Percentiles rank a stretch among this genome's conserved stretches.
These are phyloP conservation scores for Raddia distichophylla DNA, from an alignment of 176 grass and related monocot species.

Conservation along the genomic window DNA sequence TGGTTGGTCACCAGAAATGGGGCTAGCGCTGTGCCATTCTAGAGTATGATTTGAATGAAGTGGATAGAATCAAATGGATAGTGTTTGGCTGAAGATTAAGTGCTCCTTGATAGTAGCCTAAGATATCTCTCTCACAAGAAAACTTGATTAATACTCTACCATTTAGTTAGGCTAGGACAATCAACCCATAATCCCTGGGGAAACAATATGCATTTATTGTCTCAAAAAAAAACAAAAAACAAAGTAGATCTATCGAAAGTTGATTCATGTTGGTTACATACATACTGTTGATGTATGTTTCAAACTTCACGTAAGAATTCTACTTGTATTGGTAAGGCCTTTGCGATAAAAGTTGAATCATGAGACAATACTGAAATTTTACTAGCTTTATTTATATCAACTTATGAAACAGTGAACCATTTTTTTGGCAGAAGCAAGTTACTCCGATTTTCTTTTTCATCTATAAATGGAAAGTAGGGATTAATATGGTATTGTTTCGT, in stretches of 20 bases:
- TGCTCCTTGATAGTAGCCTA: neutral
- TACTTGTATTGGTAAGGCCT: neutral
- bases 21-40: slow-evolving; percentile 14
- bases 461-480: too few species aligned
- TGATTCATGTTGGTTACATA: slow-evolving; percentile 3
- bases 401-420: neutral
- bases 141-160: slow-evolving; percentile 28
- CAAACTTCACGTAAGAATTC: neutral
- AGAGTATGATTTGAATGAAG: slow-evolving; percentile 30
- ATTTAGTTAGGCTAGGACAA: neutral
- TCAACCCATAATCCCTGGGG: neutral
- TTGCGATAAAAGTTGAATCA: neutral
- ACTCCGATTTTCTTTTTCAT: too few species aligned
- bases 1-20: neutral
- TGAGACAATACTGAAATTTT: neutral
- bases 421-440: neutral
- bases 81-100: slow-evolving; percentile 27
- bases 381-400: neutral
- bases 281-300: neutral
- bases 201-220: neutral
- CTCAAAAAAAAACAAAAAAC: neutral
- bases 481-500: too few species aligned
- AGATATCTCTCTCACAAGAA: slow-evolving; percentile 25
- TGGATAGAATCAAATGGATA: slow-evolving; percentile 28
- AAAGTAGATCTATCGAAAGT: neutral